Conservation (phyloP, 2,329 filamentous ascomycete species). For the Trichoderma lentiforme region DNA sequence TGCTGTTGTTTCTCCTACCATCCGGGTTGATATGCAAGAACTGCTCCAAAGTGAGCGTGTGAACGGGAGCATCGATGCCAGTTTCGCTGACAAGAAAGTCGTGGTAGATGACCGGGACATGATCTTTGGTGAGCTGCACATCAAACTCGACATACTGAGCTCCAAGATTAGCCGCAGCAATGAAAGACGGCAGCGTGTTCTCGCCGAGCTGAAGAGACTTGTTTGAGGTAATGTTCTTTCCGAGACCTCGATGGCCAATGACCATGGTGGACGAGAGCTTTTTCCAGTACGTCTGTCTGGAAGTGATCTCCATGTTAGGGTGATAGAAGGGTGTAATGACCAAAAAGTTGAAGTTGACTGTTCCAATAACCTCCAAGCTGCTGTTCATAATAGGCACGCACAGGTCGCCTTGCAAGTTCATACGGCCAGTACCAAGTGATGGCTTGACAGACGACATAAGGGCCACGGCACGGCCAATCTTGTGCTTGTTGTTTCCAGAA, state of each 20-base stretch:
- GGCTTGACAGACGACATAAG: constrained; percentile 83
- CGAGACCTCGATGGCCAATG: constrained; percentile 69
- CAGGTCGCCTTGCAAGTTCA: constrained; percentile 87
- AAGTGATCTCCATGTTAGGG: constrained; percentile 87
- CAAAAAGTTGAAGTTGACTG: constrained; percentile 94
- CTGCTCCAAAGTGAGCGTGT: constrained; percentile 91
- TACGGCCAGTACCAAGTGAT: constrained; percentile 77
- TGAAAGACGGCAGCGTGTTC: constrained; percentile 94
- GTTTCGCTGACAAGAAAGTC: constrained; percentile 98
- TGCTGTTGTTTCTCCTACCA: constrained; percentile 31
- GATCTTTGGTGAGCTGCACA: constrained; percentile 97
- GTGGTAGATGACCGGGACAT: constrained; percentile 97
- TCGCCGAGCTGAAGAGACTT: constrained; percentile 91
- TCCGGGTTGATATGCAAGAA: constrained; percentile 81
- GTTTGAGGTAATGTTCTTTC: constrained; percentile 82
- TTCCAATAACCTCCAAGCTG: constrained; percentile 84
- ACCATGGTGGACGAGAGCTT: constrained; percentile 85
- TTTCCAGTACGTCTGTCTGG: constrained; percentile 94
- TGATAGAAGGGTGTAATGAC: constrained; percentile 93
- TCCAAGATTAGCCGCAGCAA: constrained; percentile 89
- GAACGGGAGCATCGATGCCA: constrained; percentile 92
- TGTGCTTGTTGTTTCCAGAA: constrained; percentile 80
- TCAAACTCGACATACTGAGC: constrained; percentile 76
- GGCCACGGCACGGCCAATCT: constrained; percentile 86
- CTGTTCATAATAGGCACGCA: constrained; percentile 86